phyloP scores from a whole-genome alignment of 2,329 filamentous ascomycete genomes.

The Dothistroma pini region DNA sequence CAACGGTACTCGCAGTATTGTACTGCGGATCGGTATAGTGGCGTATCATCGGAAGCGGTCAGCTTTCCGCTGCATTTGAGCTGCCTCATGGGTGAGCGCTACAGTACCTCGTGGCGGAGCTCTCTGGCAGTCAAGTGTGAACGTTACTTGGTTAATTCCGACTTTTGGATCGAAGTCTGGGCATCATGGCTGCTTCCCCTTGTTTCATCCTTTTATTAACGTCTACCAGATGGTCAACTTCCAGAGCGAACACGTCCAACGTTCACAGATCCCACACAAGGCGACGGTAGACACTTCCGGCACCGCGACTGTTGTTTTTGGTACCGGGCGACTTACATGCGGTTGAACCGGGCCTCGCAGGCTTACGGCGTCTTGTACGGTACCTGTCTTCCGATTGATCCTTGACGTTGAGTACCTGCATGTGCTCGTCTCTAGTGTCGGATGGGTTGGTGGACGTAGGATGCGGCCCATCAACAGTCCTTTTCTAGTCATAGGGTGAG shows the following conservation, averaged over 20 bases:
- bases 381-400: background rate
- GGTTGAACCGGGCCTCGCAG: background rate
- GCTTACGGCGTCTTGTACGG: background rate
- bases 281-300: background rate
- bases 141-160: background rate
- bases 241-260: background rate
- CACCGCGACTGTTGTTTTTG: background rate
- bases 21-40: background rate
- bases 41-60: background rate
- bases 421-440: background rate
- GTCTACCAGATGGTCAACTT: background rate
- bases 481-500: background rate
- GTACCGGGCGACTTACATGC: background rate
- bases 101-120: background rate
- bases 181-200: background rate
- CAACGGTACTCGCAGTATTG: background rate
- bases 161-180: background rate
- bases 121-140: background rate
- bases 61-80: background rate
- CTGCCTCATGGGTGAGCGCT: background rate
- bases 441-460: background rate
- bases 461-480: background rate
- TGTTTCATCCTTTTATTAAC: background rate
- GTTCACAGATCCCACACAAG: background rate
- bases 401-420: background rate